These are phyloP conservation scores for Halophytophthora polymorphica DNA, from an alignment of 352 stramenopile species.

Conservation along the genomic window DNA sequence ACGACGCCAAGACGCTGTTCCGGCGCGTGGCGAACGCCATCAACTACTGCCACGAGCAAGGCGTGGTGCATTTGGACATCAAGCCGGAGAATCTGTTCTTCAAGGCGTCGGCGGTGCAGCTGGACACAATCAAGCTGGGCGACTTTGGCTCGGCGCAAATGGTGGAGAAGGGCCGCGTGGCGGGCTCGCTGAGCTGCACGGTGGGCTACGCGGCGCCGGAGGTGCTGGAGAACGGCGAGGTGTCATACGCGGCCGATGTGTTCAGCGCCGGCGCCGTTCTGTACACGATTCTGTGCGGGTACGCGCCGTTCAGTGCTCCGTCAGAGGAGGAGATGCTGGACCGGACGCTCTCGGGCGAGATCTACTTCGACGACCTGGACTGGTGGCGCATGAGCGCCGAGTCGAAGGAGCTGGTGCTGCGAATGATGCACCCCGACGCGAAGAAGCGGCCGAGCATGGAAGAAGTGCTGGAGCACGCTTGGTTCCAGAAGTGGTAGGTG, in stretches of 20 bases:
- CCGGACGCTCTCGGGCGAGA: conserved; percentile 41
- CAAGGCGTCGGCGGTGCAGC: conserved; percentile 39
- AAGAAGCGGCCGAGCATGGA: conserved; percentile 50
- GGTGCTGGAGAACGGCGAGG: conserved; percentile 44
- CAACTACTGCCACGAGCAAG: conserved; percentile 50
- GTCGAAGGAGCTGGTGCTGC: conserved; percentile 55
- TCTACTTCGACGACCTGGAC: conserved; percentile 54
- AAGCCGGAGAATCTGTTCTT: conserved; percentile 84
- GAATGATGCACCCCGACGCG: conserved; percentile 52
- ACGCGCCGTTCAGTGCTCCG: conserved; percentile 57
- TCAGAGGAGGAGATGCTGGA: conserved; percentile 65
- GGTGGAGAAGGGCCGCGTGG: conserved; percentile 32
- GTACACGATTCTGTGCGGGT: conserved; percentile 64
- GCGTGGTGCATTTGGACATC: conserved; percentile 71
- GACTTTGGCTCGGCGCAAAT: conserved; percentile 70
- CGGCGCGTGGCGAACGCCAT: conserved; percentile 51
- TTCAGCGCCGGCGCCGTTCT: conserved; percentile 74
- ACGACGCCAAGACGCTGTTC: conserved; percentile 45
- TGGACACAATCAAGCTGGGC: conserved; percentile 57
- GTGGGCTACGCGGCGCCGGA: conserved; percentile 76
- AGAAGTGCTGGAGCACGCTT: conserved; percentile 62
- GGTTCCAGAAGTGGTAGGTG: conserved; percentile 43
- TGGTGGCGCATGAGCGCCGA: conserved; percentile 46
- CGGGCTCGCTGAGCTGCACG: conserved; percentile 55
- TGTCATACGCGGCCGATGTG: conserved; percentile 65